Evolutionary conservation across 176 grass and related monocot species (phyloP).

Genomic region (Oryza glumipatula): DNA sequence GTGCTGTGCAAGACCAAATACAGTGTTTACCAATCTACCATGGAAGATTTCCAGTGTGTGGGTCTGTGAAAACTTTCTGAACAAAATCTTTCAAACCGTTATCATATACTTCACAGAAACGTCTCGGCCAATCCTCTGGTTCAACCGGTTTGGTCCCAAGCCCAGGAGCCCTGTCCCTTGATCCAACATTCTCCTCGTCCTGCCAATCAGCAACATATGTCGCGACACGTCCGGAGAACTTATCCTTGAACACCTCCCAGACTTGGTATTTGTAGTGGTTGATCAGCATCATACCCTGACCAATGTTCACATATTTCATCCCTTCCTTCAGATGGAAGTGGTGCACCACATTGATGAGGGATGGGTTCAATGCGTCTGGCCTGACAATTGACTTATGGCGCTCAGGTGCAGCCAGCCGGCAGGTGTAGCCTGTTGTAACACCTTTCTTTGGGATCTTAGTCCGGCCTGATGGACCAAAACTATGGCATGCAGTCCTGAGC

Average conservation of each 20-base stretch:
- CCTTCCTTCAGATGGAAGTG: constrained; percentile 97
- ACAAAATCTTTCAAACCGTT: constrained; percentile 83
- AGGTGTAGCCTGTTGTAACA: constrained; percentile 74
- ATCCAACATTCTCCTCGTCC: constrained; percentile 90
- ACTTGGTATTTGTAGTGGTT: constrained; percentile 99
- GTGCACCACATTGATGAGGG: constrained; percentile 92
- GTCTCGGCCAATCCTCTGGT: constrained; percentile 76
- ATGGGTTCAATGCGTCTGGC: constrained; percentile 72
- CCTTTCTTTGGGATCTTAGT: constrained; percentile 68
- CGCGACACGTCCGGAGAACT: constrained; percentile 80
- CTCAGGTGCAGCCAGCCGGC: constrained; percentile 70
- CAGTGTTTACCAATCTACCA: constrained; percentile 58
- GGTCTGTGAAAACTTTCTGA: constrained; percentile 48
- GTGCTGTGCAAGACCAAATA: constrained; percentile 38
- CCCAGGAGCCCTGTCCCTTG: constrained; percentile 89
- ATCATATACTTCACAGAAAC: constrained; percentile 94
- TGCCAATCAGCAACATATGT: constrained; percentile 97
- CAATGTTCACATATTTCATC: constrained; percentile 76
- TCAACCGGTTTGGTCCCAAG: constrained; percentile 90
- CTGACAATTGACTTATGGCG: constrained; percentile 92
- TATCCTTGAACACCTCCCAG: constrained; percentile 99
- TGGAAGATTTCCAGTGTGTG: constrained; percentile 66
- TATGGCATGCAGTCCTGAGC: constrained; percentile 84
- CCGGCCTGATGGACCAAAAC: constrained; percentile 88
- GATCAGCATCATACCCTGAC: constrained; percentile 79